Evolutionary conservation across 352 stramenopile genomes (phyloP), one percentile per base, ranked within the genome.

Genomic region (Phytopythium chamaehyphon): DNA sequence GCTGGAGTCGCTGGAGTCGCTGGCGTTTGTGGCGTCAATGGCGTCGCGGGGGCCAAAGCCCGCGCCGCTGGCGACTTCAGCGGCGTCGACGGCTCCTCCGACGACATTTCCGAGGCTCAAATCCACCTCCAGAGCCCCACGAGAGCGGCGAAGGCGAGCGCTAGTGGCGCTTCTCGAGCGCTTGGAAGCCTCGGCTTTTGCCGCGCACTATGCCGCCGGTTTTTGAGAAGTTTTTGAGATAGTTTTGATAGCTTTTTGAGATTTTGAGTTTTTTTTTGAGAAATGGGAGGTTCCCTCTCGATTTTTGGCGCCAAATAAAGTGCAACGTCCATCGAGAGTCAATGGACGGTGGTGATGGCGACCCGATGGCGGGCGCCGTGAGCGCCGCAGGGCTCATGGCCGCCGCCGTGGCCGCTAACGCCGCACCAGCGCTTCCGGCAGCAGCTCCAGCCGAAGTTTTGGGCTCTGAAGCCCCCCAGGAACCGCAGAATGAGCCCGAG

Each of bases 1-100:
- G 54, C 55, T 16, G 23, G 38, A n/a, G 43, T 47, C 28, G 47
- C 28, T 26, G 39, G 39, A 19, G 39, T 45, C 39, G 18, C 8
- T 9, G 39, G 39, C 16, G 39, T 43, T 16, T 3, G 10, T 6
- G 38, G 38, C 38, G n/a, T 43, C 38, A 16, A 43, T 22, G 38
- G 38, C 2, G 36, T 16, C 4, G 10, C 36, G 10, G 24, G 16
- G 14, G 42, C 14, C 3, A 24, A 26, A 22, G 18, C 42, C 42
- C 19, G 40, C 2, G 18, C 42, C 21, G 9, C 26, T 8, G 26
- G 23, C 26, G 26, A 24, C 42, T 24, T 5, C 8, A 11, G 16
- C 2, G 26, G 21, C 44, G 8, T 16, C 26, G 15, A 11, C 24
- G 26, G 26, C n/a, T 28, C n/a, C 39, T 51, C 45, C 45, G 45